phyloP scores from a whole-genome alignment of 306 rosid species.

The Erythrophleum fordii region DNA sequence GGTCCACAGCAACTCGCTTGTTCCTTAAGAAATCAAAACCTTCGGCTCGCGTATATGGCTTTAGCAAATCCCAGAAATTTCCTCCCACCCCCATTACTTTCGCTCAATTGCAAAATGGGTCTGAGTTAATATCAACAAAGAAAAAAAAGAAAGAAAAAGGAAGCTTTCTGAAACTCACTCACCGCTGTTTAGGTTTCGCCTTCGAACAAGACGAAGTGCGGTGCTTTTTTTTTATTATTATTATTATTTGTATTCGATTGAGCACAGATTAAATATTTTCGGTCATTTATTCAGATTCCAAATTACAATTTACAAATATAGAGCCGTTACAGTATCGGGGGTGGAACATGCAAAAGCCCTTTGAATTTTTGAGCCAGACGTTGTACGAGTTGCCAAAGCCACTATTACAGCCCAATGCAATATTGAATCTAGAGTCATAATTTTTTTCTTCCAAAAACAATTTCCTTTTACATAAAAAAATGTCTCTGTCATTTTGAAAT shows the following conservation, averaged over 20 bases:
- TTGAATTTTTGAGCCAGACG: neutral
- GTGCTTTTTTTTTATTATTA: neutral
- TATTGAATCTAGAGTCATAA: too few species aligned
- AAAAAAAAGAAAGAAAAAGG: neutral
- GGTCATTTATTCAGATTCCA: too few species aligned
- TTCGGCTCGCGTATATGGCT: constrained; percentile 73
- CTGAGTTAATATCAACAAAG: neutral
- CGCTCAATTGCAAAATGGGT: constrained; percentile 32
- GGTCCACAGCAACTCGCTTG: constrained; percentile 96
- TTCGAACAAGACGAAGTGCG: constrained; percentile 2
- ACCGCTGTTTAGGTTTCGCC: constrained; percentile 36
- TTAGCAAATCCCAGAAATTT: constrained; percentile 85
- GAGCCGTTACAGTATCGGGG: neutral
- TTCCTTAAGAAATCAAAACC: constrained; percentile 88
- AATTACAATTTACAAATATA: too few species aligned
- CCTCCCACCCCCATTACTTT: constrained; percentile 80
- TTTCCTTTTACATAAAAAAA: too few species aligned
- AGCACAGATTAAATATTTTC: too few species aligned
- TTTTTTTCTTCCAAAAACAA: too few species aligned
- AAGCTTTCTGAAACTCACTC: neutral
- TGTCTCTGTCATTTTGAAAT: too few species aligned
- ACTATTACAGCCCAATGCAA: neutral
- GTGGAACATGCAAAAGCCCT: neutral
- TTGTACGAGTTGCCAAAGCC: neutral
- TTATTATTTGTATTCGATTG: neutral